Percentiles rank a stretch among this genome's conserved stretches.
Evolutionary conservation across 2,329 filamentous ascomycete genomes (phyloP).

Genomic region (Claviceps arundinis): DNA sequence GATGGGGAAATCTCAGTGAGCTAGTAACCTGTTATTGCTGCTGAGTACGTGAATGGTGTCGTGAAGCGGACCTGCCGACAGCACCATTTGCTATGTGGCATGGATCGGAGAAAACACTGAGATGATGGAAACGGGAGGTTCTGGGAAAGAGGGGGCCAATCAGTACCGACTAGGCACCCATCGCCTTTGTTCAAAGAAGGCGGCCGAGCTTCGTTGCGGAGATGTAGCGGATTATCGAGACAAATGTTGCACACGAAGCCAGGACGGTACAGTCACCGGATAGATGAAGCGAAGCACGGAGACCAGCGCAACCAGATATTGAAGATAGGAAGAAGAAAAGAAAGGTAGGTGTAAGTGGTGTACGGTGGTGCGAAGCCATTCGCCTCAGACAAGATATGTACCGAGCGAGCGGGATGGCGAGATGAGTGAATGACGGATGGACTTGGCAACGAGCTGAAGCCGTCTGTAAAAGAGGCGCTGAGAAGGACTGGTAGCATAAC

Average conservation of each 20-base stretch:
- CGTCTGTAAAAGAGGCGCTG: background rate
- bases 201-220: background rate
- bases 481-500: background rate
- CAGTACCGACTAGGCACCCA: background rate
- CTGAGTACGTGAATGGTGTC: background rate
- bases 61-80: conserved; percentile 25
- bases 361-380: background rate
- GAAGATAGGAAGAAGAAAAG: background rate
- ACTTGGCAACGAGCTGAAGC: conserved; percentile 1
- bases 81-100: conserved; percentile 35
- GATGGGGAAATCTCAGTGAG: background rate
- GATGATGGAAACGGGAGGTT: background rate
- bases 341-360: background rate
- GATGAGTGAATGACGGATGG: background rate
- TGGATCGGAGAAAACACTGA: background rate
- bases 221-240: background rate
- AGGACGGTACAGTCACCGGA: background rate
- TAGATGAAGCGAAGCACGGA: background rate
- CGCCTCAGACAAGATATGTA: background rate
- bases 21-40: background rate
- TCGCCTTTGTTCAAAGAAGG: background rate
- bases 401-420: background rate
- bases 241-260: background rate
- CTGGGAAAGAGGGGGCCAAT: background rate
- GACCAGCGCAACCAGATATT: background rate